These are phyloP conservation scores for Acanthochlamys bracteata DNA, from an alignment of 106 monocot species.

Conservation along the genomic window DNA sequence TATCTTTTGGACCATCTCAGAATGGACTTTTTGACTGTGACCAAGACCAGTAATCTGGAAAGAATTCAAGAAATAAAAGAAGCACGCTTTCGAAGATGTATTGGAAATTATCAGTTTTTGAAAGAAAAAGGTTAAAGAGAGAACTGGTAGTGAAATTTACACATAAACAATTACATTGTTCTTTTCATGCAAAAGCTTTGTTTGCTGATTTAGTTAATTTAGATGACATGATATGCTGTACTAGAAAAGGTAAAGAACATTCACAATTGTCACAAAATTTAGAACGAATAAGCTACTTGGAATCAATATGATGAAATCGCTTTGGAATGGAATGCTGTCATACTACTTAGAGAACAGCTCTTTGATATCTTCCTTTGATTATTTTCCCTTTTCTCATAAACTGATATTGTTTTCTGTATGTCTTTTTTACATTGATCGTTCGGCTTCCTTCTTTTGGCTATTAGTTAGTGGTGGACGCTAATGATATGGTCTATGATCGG, in stretches of 20 bases:
- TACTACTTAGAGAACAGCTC: too few species aligned
- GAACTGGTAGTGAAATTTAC: too few species aligned
- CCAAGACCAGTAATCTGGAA: conserved; percentile 14
- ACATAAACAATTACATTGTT: too few species aligned
- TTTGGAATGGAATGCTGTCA: not conserved
- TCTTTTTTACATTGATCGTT: too few species aligned
- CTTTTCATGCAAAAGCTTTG: too few species aligned
- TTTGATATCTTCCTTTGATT: not conserved
- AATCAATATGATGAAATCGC: not conserved
- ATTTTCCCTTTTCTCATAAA: not conserved
- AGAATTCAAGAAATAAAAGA: conserved; percentile 2
- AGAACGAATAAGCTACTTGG: not conserved
- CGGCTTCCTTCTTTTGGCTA: too few species aligned
- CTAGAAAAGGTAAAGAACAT: too few species aligned
- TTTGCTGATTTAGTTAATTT: too few species aligned
- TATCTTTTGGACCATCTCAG: conserved; percentile 53
- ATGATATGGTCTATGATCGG: conserved; percentile 24
- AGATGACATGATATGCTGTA: too few species aligned
- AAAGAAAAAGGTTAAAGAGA: too few species aligned
- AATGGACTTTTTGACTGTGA: conserved; percentile 63
- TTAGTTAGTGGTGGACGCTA: not conserved
- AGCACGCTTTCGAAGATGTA: not conserved
- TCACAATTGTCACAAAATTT: not conserved
- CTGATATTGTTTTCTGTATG: too few species aligned
- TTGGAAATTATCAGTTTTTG: too few species aligned